Base-by-base conservation (phyloP, 73 alveolate species). In the Strombidium stylifer region DNA sequence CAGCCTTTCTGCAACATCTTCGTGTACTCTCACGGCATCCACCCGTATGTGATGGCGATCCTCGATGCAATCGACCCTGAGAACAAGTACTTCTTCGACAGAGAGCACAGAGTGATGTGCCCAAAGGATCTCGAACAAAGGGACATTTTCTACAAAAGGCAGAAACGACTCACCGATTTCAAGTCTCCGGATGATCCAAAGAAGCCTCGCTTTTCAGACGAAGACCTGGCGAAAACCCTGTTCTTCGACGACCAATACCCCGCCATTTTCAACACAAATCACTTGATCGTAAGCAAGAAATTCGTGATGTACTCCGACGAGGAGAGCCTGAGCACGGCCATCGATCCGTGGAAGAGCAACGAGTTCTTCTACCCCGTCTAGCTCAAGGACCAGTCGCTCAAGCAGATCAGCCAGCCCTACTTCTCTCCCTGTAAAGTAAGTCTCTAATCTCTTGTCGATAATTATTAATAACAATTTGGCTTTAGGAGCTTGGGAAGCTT, bases 21-120 rank as follows among this genome's bases (percentile, higher is more conserved):
- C 51, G 78, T 64, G 3, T 64, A 64, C 27, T 64, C 78, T 10
- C 78, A 64, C 47, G 78, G 78, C 32, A 18, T 64, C 3, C 12
- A 28, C 20, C 66, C 25, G 3, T 64, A 64, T 20, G 35, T 64
- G 28, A 4, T 44, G 4, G 45, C 41, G 34, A 49, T 64, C 14
- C 66, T 64, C 32, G 21, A 64, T 19, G 8, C 45, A 5, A 3
- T 64, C 1, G 78, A 64, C 37, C 78, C 78, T 8, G 3, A 49
- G 12, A 44, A 44, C 30, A 64, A 64, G 55, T 42, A 14, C 11
- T 42, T 42, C 27, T 15, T 6, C 10, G 54, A 42, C 24, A 42
- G 54, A 19, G 10, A 14, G 10, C 5, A 15, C 24, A 6, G 54
- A 3, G 54, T 42, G 10, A 42, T 14, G 3, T 6, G 24, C 11